phyloP scores from a whole-genome alignment of 306 rosid genomes.

The Chamaecrista fasciculata region DNA sequence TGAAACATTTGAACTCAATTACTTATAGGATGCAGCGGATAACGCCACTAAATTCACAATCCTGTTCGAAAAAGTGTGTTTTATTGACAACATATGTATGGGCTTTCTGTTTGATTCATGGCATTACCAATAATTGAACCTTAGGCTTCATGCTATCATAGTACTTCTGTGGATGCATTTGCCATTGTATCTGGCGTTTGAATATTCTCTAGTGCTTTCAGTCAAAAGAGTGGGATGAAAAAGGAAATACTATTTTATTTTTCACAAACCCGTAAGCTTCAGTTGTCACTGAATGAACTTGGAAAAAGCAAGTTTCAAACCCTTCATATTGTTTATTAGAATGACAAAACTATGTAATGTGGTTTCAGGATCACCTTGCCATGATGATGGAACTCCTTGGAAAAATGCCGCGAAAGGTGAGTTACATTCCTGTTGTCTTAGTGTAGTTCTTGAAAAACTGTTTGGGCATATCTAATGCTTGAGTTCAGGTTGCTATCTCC shows the following conservation, averaged over 20 bases:
- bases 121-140: neutral
- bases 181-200: neutral
- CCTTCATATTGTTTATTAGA: neutral
- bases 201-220: conserved; percentile 4
- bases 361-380: conserved; percentile 94
- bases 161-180: neutral
- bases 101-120: neutral
- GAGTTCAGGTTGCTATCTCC: conserved; percentile 61
- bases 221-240: neutral
- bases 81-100: neutral
- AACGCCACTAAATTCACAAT: neutral
- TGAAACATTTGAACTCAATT: neutral
- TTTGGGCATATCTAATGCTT: conserved; percentile 31
- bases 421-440: conserved; percentile 7
- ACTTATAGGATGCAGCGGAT: neutral
- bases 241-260: neutral
- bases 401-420: conserved; percentile 88
- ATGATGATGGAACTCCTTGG: conserved; percentile 98
- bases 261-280: neutral
- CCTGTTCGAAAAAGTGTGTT: neutral
- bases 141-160: neutral
- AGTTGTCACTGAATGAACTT: conserved; percentile 1
- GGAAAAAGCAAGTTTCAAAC: conserved; percentile 1
- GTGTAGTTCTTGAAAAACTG: conserved; percentile 13
- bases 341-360: conserved; percentile 18